phyloP scores from a whole-genome alignment of 768 basidiomycete genomes.

The Gloeophyllum trabeum region DNA sequence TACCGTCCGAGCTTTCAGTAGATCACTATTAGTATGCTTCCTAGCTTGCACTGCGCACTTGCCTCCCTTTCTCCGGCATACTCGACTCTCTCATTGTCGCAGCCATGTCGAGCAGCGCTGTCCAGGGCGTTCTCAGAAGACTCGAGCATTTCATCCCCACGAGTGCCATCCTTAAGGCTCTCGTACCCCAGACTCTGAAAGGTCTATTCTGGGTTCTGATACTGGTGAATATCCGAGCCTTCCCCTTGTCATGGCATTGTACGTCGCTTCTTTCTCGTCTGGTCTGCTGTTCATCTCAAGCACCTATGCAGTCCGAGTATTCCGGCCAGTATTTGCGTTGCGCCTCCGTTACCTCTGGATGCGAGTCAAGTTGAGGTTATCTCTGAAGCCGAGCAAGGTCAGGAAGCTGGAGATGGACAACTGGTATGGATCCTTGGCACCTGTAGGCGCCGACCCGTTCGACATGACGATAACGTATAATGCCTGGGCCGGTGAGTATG shows the following conservation, averaged over 20 bases:
- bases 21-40: no score
- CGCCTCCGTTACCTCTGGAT: slow-evolving; percentile 17
- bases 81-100: no score
- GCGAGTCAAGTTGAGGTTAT: background rate
- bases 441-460: slow-evolving; percentile 49
- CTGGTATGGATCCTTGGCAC: slow-evolving; percentile 37
- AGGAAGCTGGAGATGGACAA: slow-evolving; percentile 19
- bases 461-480: slow-evolving; percentile 26
- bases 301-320: slow-evolving; percentile 33
- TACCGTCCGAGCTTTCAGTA: no score
- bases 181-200: no score
- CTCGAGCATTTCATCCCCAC: no score
- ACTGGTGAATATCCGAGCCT: slow-evolving; percentile 47
- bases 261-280: slow-evolving; percentile 16
- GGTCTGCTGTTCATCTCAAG: background rate
- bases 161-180: no score
- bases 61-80: no score
- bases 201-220: no score
- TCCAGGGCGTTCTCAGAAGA: no score
- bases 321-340: slow-evolving; percentile 30
- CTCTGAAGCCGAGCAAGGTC: slow-evolving; percentile 5
- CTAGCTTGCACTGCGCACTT: no score
- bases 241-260: slow-evolving; percentile 65
- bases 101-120: no score
- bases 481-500: slow-evolving; percentile 51